A percentile compares a stretch with the other conserved stretches of the same genome.
Conservation (phyloP, 371 early-diverging fungal genomes). For the Mortierella sp. region DNA sequence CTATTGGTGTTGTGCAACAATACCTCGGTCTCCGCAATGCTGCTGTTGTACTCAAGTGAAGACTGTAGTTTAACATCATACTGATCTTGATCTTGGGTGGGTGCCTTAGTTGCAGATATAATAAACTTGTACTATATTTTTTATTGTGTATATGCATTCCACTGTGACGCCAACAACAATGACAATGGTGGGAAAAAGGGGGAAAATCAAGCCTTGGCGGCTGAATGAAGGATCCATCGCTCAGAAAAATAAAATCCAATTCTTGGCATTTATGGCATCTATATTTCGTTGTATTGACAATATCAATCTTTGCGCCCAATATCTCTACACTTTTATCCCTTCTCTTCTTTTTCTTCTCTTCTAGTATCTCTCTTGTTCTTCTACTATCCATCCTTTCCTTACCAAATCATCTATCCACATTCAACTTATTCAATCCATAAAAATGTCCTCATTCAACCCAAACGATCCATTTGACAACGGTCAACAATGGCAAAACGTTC, state of each 20-base stretch:
- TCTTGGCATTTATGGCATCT: too few relatives aligned
- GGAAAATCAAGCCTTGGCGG: neutral
- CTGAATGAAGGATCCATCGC: too few relatives aligned
- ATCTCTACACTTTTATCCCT: neutral
- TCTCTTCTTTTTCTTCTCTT: neutral
- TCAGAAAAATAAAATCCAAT: too few relatives aligned
- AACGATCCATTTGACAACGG: slow-evolving; percentile 40
- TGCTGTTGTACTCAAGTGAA: slow-evolving; percentile 73
- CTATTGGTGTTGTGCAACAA: slow-evolving; percentile 83
- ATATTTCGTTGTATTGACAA: too few relatives aligned
- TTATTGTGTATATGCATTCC: too few relatives aligned
- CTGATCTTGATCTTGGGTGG: too few relatives aligned
- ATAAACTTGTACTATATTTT: neutral
- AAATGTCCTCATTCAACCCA: slow-evolving; percentile 23
- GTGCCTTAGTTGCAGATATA: too few relatives aligned
- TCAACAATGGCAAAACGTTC: slow-evolving; percentile 37
- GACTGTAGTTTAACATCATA: neutral
- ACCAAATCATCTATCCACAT: neutral
- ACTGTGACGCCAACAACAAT: too few relatives aligned
- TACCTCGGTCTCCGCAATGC: slow-evolving; percentile 87
- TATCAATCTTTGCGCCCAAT: too few relatives aligned
- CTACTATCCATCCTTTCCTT: neutral
- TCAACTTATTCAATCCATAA: neutral
- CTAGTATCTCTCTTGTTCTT: neutral
- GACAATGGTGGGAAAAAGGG: neutral